phyloP scores from a whole-genome alignment of 768 basidiomycete genomes.

The Favolaschia claudopus region DNA sequence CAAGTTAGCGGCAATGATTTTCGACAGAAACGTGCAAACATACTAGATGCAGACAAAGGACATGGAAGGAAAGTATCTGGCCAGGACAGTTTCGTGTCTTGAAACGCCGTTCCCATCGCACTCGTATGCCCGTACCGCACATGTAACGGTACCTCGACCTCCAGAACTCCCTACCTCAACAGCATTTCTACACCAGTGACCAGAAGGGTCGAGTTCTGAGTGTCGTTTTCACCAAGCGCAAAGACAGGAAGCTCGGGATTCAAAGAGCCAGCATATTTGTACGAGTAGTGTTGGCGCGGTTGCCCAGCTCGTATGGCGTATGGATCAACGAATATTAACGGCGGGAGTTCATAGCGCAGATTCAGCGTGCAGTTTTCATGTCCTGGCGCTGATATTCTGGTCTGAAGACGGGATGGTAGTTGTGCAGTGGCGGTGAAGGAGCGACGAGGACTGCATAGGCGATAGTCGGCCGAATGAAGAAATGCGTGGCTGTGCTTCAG shows the following conservation, averaged over 20 bases:
- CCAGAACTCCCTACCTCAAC: slow-evolving; percentile 22
- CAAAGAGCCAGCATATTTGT: slow-evolving; percentile 49
- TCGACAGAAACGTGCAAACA: too few species aligned
- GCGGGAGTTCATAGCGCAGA: slow-evolving; percentile 49
- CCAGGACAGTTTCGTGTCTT: slow-evolving; percentile 41
- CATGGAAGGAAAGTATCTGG: slow-evolving; percentile 51
- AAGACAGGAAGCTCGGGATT: slow-evolving; percentile 56
- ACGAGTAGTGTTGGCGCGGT: slow-evolving; percentile 41
- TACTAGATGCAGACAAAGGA: slow-evolving; percentile 34
- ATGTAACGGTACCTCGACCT: slow-evolving; percentile 54
- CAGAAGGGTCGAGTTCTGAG: slow-evolving; percentile 35
- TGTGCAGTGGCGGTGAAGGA: slow-evolving; percentile 48
- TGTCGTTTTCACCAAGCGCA: slow-evolving; percentile 38
- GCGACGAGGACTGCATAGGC: slow-evolving; percentile 32
- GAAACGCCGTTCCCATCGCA: slow-evolving; percentile 29
- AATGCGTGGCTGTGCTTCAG: too few species aligned
- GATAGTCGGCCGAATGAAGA: too few species aligned
- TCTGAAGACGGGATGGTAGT: slow-evolving; percentile 33
- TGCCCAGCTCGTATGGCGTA: slow-evolving; percentile 55
- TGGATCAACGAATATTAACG: slow-evolving; percentile 54
- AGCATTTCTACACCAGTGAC: slow-evolving; percentile 29
- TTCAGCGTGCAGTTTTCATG: slow-evolving; percentile 44
- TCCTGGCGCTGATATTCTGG: too few species aligned
- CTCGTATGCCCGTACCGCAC: slow-evolving; percentile 49
- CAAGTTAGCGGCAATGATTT: too few species aligned